Base-by-base conservation (phyloP, 129 eudicot species). In the Chrysanthemum lavandulifolium region DNA sequence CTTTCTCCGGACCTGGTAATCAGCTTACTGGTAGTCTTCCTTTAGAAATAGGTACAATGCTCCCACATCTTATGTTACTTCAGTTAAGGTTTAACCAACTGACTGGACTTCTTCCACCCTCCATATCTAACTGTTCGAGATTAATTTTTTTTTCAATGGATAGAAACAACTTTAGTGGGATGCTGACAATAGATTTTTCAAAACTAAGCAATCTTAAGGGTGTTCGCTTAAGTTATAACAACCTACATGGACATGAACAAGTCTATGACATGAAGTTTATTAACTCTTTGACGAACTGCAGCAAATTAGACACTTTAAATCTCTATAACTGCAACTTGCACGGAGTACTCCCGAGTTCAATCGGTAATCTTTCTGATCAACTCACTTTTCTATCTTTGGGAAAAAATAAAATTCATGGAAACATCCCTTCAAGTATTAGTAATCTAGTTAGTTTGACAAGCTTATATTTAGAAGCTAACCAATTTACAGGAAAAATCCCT, bases 361-460 rank as follows among this genome's bases (percentile, higher is more conserved):
- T 52, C 57, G 1, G 57, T 52, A 52, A 52, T 52, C 57, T 52
- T 52, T 13, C 18, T 52, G 15, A 52, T 52, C 57, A 10, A 52
- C 57, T 52, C 6, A 12, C 14, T 52, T 12, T 13, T 13, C 57
- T 52, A 52, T n/a, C 6, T 52, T 52, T 52, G 6, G 57, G 57
- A 52, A n/a, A n/a, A 52, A 52, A 52, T 13, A 18, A 52, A 5
- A 3, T 52, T 12, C 13, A 52, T 52, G 57, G 57, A 12, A 13
- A 52, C 57, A 52, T 52, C 18, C 57, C 57, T 52, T 52, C 57
- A 52, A 52, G 57, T 52, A 52, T 52, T 11, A n/a, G 57, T 52
- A 52, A 52, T 52, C 57, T 52, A 12, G 5, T 52, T 52, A n/a
- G 57, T n/a, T 52, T 52, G 57, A n/a, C 14, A 52, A 13, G 15